phyloP scores from a whole-genome alignment of 2,329 filamentous ascomycete genomes.

The Cladosporium halotolerans region DNA sequence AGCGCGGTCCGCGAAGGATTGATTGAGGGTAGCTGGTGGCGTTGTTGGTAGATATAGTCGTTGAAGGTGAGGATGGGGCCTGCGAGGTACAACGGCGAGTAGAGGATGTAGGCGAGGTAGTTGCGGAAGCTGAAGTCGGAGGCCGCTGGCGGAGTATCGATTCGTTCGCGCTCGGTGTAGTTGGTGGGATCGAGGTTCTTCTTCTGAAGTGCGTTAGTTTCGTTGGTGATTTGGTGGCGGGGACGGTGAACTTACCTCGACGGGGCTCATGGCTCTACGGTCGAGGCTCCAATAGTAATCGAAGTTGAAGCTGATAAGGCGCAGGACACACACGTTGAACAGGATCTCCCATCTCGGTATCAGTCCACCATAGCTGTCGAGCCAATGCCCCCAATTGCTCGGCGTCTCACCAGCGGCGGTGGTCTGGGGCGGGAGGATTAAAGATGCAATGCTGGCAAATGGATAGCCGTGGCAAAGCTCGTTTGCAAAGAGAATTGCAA shows the following conservation, averaged over 20 bases:
- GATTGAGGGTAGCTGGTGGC: constrained; percentile 69
- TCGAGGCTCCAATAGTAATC: constrained; percentile 92
- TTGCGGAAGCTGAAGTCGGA: constrained; percentile 74
- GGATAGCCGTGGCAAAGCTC: constrained; percentile 75
- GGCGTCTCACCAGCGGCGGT: constrained; percentile 32
- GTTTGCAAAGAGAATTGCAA: constrained; percentile 80
- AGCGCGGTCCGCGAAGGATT: constrained; percentile 58
- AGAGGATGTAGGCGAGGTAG: constrained; percentile 83
- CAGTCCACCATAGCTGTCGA: constrained; percentile 78
- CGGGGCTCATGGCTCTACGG: constrained; percentile 54
- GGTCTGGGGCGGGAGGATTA: constrained; percentile 41
- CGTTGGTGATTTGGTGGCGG: neutral
- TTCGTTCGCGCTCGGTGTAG: constrained; percentile 81
- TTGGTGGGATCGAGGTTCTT: constrained; percentile 85
- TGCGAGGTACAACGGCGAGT: constrained; percentile 85
- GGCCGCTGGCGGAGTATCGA: constrained; percentile 65
- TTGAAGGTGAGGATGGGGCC: constrained; percentile 97
- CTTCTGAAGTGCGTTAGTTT: constrained; percentile 80
- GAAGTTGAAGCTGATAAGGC: constrained; percentile 92
- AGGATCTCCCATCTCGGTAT: constrained; percentile 91
- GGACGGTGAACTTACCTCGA: constrained; percentile 63
- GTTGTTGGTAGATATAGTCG: constrained; percentile 85
- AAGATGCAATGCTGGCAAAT: constrained; percentile 56
- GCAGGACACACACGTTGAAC: constrained; percentile 90
- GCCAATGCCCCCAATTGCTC: constrained; percentile 57